Base-by-base conservation (phyloP, 768 basidiomycete species). In the Termitomyces sp. region DNA sequence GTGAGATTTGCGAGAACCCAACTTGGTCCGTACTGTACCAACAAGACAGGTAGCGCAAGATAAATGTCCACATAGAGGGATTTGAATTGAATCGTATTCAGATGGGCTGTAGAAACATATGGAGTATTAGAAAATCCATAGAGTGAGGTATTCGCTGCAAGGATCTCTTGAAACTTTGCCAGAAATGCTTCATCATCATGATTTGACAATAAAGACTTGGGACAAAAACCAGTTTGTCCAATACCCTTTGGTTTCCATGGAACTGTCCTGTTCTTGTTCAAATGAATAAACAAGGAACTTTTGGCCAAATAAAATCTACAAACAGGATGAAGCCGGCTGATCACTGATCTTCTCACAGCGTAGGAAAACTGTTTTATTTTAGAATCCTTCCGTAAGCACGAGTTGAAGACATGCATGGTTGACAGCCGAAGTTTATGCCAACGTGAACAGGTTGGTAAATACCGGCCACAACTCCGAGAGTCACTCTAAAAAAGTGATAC, bases 1-100 rank as follows among this genome's bases (percentile, higher is more conserved):
- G 4, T 87, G 87, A 53, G 77, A 87, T 9, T 76, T 76, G 50
- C 75, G 76, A 41, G 80, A 82, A 9, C 72, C 71, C 16, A 88
- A 71, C 68, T 78, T 79, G 4, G 75, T 68, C 27, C 60, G 62
- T 13, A 80, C 68, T 53, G 78, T 75, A 2, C 53, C 58, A 53
- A 64, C 68, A 50, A 86, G 58, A 64, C 86, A 87, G 1, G 69
- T 64, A 49, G 81, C 70, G 65, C 86, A 87, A 63, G 80, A 79
- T 22, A 57, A 59, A 61, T 88, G 86, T 8, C 63, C 61, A 58
- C 86, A 88, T 1, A 53, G 59, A 39, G 14, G 32, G 8, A 24
- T 9, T n/a, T 49, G 20, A 2, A 36, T 36, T 20, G 26, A 20
- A n/a, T n/a, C 10, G 2, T 20, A 16, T 70, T 81, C n/a, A n/a